Evolutionary conservation across 129 eudicot species (phyloP).

Genomic region (Centaurea solstitialis): DNA sequence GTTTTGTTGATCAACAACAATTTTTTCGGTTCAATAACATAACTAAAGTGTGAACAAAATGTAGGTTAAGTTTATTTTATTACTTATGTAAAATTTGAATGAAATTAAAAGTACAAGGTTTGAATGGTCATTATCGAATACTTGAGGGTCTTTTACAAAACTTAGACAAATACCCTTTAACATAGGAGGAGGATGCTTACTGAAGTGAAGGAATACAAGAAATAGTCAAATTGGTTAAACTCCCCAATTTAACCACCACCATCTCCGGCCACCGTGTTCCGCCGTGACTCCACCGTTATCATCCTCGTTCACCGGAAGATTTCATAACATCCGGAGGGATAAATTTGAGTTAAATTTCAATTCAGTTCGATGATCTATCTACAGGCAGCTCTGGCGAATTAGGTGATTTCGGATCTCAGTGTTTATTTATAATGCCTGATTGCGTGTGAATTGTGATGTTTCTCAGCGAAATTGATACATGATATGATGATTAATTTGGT

Average conservation of each 20-base stretch:
- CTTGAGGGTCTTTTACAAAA: neutral
- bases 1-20: too few relatives aligned
- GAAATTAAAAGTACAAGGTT: conserved; percentile 10
- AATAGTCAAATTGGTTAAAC: conserved; percentile 33
- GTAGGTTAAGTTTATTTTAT: too few relatives aligned
- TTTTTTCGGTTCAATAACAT: too few relatives aligned
- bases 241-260: conserved; percentile 28
- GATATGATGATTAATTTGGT: neutral
- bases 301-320: conserved; percentile 15
- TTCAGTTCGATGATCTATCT: conserved; percentile 29
- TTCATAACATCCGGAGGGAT: neutral
- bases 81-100: neutral
- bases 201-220: conserved; percentile 15
- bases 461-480: neutral
- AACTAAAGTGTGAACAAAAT: too few relatives aligned
- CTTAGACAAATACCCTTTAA: neutral
- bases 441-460: conserved; percentile 16
- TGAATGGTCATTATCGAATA: neutral
- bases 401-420: conserved; percentile 37
- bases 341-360: neutral
- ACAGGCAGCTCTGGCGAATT: neutral
- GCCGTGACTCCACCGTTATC: conserved; percentile 14
- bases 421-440: conserved; percentile 23
- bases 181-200: conserved; percentile 26
- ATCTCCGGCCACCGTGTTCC: conserved; percentile 20